Percentiles rank a stretch among this genome's conserved stretches.
These are phyloP conservation scores for Trametes cubensis DNA, from an alignment of 768 basidiomycete species.

Conservation along the genomic window DNA sequence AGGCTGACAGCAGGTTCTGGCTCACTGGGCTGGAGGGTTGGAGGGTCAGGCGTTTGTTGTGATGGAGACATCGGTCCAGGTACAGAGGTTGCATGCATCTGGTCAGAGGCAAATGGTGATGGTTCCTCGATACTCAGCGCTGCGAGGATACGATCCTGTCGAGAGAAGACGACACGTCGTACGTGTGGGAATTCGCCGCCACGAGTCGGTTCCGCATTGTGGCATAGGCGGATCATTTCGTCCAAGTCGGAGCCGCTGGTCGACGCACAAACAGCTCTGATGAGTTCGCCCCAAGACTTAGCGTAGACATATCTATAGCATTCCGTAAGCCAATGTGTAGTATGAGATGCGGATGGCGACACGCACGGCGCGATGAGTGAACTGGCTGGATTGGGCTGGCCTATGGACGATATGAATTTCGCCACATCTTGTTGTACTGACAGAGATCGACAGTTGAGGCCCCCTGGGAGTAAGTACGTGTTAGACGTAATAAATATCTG, in stretches of 20 bases:
- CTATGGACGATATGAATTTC: no score
- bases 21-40: no score
- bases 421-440: no score
- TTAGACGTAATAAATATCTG: no score
- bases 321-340: no score
- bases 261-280: background rate
- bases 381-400: no score
- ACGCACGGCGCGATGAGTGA: no score
- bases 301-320: slow-evolving; percentile 1
- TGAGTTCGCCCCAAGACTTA: background rate
- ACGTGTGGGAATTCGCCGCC: background rate
- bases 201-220: background rate
- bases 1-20: background rate
- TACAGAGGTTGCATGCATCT: background rate
- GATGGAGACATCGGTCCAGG: background rate
- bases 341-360: no score
- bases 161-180: background rate
- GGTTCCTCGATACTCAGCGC: background rate
- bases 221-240: background rate
- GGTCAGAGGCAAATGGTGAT: background rate
- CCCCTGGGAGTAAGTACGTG: no score
- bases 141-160: background rate
- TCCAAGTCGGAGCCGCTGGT: background rate
- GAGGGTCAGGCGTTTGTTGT: background rate
- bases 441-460: no score